Conservation (phyloP, 139 green algal species). For the Closterium sp. region DNA sequence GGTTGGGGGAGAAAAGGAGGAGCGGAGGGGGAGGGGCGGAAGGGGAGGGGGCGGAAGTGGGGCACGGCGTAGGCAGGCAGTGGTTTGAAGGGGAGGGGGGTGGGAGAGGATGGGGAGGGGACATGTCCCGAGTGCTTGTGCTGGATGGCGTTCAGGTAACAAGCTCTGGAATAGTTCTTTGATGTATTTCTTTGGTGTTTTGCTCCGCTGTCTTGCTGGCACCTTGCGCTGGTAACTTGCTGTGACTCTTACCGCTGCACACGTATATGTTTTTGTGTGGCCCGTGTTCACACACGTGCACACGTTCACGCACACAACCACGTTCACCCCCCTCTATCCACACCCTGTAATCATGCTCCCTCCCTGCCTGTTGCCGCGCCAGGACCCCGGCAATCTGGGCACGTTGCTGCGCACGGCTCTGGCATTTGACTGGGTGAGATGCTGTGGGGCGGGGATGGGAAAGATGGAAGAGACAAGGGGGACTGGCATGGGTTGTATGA, state of each 20-base stretch:
- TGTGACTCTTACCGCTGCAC: too few species aligned
- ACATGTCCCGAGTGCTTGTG: constrained; percentile 21
- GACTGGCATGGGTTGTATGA: background rate
- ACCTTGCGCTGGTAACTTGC: too few species aligned
- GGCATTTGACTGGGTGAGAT: constrained; percentile 52
- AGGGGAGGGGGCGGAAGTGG: background rate
- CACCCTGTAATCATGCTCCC: too few species aligned
- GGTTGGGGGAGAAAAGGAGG: background rate
- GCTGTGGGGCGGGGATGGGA: background rate
- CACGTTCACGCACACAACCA: too few species aligned
- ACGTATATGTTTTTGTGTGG: too few species aligned
- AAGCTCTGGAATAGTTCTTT: background rate
- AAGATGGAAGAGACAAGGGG: background rate
- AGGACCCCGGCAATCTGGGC: constrained; percentile 58
- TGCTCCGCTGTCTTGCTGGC: too few species aligned
- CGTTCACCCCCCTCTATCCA: too few species aligned
- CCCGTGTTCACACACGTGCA: too few species aligned
- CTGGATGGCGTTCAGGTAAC: constrained; percentile 40
- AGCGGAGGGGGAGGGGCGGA: background rate
- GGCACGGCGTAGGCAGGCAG: too few species aligned
- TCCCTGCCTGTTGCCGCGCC: background rate
- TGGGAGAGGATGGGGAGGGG: constrained; percentile 1
- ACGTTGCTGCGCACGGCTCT: constrained; percentile 52
- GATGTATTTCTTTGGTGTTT: too few species aligned
- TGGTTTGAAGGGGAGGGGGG: background rate